phyloP scores from a whole-genome alignment of 768 basidiomycete species.

The Termitomyces sp. region DNA sequence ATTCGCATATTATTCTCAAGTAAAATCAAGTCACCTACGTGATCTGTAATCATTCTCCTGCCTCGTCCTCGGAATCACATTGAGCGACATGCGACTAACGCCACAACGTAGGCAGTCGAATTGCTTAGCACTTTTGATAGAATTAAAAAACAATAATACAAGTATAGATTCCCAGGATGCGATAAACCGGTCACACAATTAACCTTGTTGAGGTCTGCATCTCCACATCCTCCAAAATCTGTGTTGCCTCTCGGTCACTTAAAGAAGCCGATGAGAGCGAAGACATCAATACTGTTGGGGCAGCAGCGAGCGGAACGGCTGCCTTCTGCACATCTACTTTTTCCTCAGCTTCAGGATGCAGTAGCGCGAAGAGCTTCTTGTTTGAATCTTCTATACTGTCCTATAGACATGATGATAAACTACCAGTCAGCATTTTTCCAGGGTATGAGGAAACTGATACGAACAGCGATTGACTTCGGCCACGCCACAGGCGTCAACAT shows the following conservation, averaged over 20 bases:
- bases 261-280: not conserved
- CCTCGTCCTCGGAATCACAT: not conserved
- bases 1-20: too few relatives aligned
- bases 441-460: constrained; percentile 1
- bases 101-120: not conserved
- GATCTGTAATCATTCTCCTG: too few relatives aligned
- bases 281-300: not conserved
- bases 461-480: constrained; percentile 32
- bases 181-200: not conserved
- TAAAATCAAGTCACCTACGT: too few relatives aligned
- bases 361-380: constrained; percentile 23
- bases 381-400: constrained; percentile 30
- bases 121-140: not conserved
- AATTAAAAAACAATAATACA: not conserved
- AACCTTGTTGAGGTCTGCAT: not conserved
- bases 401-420: constrained; percentile 15
- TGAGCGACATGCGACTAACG: not conserved
- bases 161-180: not conserved
- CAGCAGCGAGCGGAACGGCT: not conserved
- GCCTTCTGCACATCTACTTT: not conserved
- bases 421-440: not conserved
- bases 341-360: not conserved
- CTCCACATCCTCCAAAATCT: not conserved
- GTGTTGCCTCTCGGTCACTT: not conserved
- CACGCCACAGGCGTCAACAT: constrained; percentile 30